A percentile compares a stretch with the other conserved stretches of the same genome.
phyloP scores from a whole-genome alignment of 495 filamentous ascomycete species.

The Xylaria cubensis region DNA sequence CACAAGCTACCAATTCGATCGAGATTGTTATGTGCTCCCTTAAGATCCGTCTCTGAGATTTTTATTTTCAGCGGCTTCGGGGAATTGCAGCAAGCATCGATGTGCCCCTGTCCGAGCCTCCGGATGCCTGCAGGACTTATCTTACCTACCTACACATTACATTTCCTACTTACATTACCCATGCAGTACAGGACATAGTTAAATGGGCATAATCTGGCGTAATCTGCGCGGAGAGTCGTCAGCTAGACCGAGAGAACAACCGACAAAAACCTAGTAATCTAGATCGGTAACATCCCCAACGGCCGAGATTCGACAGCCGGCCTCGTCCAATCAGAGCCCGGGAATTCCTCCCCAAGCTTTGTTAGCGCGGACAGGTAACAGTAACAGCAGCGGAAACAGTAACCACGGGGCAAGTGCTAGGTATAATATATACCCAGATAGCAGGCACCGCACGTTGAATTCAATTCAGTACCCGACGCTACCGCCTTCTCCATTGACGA shows the following conservation, averaged over 20 bases:
- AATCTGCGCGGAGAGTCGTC: no score
- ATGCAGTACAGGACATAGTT: no score
- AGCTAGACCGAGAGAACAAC: background rate
- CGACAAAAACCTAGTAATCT: background rate
- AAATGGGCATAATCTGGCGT: no score
- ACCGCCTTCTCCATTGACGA: background rate
- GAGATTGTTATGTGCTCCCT: constrained; percentile 4
- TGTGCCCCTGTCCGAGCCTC: background rate
- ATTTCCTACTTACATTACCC: no score
- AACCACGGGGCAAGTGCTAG: no score
- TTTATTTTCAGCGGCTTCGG: background rate
- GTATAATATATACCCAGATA: background rate
- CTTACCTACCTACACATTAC: background rate
- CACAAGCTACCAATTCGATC: background rate
- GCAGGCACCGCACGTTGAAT: background rate
- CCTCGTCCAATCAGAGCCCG: constrained; percentile 5
- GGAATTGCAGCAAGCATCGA: background rate
- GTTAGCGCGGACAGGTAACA: background rate
- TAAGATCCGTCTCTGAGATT: background rate
- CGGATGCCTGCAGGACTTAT: background rate
- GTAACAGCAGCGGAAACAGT: background rate
- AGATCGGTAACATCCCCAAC: background rate
- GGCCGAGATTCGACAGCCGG: background rate
- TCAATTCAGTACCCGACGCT: background rate
- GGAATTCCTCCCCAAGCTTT: background rate